A percentile compares a stretch with the other conserved stretches of the same genome.
Conservation (phyloP, 108 stramenopile species). For the Phaeodactylum tricornutum region DNA sequence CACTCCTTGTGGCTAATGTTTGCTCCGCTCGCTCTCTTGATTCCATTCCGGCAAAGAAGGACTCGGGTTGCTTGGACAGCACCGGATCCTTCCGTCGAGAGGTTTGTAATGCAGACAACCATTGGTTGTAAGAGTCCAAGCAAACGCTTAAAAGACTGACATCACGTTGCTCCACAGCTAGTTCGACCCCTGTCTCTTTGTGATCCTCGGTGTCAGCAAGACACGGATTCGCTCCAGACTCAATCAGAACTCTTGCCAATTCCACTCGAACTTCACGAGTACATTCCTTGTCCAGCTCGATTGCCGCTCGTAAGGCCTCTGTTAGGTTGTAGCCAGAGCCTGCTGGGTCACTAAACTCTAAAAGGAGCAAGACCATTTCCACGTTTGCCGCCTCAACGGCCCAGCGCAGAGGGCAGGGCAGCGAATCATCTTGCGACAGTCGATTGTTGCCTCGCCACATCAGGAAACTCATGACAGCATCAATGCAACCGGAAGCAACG, state of each 20-base stretch:
- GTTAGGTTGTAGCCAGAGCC: conserved; percentile 19
- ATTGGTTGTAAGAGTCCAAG: conserved; percentile 13
- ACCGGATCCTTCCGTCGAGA: conserved; percentile 45
- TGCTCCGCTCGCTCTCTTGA: conserved; percentile 20
- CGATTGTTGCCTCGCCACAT: conserved; percentile 46
- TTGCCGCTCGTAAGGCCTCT: conserved; percentile 10
- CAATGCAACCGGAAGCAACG: conserved; percentile 35
- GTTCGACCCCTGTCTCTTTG: conserved; percentile 2
- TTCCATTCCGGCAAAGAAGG: conserved; percentile 41
- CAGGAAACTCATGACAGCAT: conserved; percentile 46
- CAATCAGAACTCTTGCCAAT: conserved; percentile 15
- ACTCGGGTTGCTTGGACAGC: conserved; percentile 46
- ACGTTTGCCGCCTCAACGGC: conserved; percentile 34
- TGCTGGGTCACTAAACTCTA: conserved; percentile 31
- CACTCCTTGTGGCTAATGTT: conserved; percentile 12
- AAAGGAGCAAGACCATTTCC: conserved; percentile 48
- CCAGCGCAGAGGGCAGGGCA: conserved; percentile 39
- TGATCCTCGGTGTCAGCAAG: neutral
- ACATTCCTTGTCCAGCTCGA: neutral
- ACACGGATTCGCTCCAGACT: conserved; percentile 40
- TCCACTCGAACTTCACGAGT: neutral
- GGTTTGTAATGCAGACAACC: conserved; percentile 9
- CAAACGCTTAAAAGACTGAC: conserved; percentile 11
- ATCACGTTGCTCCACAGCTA: conserved; percentile 5
- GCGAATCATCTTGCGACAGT: neutral